Evolutionary conservation across 257 asterid species (phyloP).

Genomic region (Perilla frutescens): DNA sequence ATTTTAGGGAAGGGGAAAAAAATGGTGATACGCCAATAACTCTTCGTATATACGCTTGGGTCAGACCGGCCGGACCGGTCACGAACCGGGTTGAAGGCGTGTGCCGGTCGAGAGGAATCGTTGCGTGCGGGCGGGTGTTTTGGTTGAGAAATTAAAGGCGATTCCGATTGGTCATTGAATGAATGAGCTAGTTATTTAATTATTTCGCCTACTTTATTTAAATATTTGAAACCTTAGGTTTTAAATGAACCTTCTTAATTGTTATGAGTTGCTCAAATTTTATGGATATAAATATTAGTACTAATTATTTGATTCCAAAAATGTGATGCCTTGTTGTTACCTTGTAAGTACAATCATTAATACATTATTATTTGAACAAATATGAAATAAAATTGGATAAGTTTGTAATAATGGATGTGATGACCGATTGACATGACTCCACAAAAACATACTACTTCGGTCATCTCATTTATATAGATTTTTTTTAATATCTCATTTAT

Average conservation of each 20-base stretch:
- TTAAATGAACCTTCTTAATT: not conserved
- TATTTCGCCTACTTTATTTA: not conserved
- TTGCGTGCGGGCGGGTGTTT: constrained; percentile 27
- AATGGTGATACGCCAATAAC: not conserved
- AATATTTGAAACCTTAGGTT: not conserved
- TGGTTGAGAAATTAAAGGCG: constrained; percentile 21
- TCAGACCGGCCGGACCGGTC: constrained; percentile 35
- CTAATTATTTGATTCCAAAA: not conserved
- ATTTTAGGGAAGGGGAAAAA: constrained; percentile 32
- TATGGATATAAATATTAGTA: not conserved
- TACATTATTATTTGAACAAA: not conserved
- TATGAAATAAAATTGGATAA: not conserved
- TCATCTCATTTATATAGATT: too few species aligned
- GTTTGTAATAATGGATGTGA: too few species aligned
- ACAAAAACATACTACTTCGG: too few species aligned
- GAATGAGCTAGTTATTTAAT: constrained; percentile 16
- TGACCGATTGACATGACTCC: too few species aligned
- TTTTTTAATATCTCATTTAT: too few species aligned
- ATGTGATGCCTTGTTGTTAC: not conserved
- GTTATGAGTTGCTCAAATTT: not conserved
- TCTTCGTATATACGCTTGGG: constrained; percentile 26
- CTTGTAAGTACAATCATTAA: not conserved
- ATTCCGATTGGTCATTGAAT: constrained; percentile 9
- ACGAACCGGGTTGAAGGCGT: not conserved
- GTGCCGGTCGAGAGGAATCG: constrained; percentile 32